A percentile compares a stretch with the other conserved stretches of the same genome.
Conservation (phyloP, 352 stramenopile genomes). For the Phytopythium sindhum region DNA sequence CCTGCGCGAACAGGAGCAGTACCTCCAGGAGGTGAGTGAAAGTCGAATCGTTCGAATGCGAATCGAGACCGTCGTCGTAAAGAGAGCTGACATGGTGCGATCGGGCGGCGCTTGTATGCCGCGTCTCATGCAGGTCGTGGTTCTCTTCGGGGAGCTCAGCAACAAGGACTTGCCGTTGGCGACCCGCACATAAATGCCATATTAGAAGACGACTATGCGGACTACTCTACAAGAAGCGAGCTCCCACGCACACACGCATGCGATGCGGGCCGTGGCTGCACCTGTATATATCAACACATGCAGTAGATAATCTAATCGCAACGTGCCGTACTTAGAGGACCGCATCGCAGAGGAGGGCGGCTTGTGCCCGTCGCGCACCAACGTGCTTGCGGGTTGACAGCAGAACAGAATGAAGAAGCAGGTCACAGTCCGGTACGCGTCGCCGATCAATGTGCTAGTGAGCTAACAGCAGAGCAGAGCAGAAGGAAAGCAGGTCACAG, state of each 20-base stretch:
- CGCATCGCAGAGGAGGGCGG: neutral
- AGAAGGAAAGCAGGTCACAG: no score
- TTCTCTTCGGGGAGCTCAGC: constrained; percentile 36
- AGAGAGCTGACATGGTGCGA: neutral
- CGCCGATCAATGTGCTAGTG: no score
- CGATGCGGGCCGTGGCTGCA: neutral
- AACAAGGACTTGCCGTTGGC: constrained; percentile 18
- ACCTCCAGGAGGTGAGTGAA: constrained; percentile 28
- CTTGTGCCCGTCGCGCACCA: neutral
- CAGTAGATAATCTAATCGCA: constrained; percentile 4
- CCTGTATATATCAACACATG: neutral
- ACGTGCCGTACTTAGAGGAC: neutral
- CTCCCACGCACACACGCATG: neutral
- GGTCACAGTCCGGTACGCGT: no score
- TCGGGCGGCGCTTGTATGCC: neutral
- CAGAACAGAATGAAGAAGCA: neutral
- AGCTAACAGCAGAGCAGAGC: no score
- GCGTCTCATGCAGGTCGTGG: constrained; percentile 23
- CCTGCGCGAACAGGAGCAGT: constrained; percentile 57
- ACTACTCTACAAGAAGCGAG: neutral
- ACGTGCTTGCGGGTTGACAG: neutral
- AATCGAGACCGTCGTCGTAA: neutral
- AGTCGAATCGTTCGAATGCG: neutral
- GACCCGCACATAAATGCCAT: neutral
- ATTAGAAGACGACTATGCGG: neutral